Evolutionary conservation across 371 early-diverging fungal genomes (phyloP).

Genomic region (Gilbertella persicaria): DNA sequence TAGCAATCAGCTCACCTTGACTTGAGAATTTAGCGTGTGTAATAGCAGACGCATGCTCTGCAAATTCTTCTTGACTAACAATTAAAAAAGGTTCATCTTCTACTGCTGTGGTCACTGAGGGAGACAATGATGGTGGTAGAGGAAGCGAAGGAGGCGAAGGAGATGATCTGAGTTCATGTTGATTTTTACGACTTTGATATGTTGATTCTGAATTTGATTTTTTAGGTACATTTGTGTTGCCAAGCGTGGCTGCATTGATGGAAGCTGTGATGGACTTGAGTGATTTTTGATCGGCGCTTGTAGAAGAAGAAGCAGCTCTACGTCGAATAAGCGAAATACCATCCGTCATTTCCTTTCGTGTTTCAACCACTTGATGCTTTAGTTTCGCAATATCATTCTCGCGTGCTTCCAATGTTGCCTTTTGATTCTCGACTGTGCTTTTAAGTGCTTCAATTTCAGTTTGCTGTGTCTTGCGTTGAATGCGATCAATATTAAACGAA

Average conservation of each 20-base stretch:
- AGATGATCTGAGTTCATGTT: background rate
- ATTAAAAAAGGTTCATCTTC: slow-evolving; percentile 49
- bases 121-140: background rate
- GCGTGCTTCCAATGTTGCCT: slow-evolving; percentile 50
- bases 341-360: slow-evolving; percentile 51
- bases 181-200: background rate
- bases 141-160: no score
- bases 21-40: slow-evolving; percentile 62
- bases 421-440: slow-evolving; percentile 51
- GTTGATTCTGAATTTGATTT: slow-evolving; percentile 14
- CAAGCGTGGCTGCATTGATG: slow-evolving; percentile 7
- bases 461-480: slow-evolving; percentile 59
- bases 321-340: slow-evolving; percentile 47
- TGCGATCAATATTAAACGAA: slow-evolving; percentile 60
- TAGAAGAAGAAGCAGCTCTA: slow-evolving; percentile 46
- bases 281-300: slow-evolving; percentile 25
- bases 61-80: slow-evolving; percentile 57
- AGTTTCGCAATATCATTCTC: slow-evolving; percentile 57
- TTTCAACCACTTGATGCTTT: slow-evolving; percentile 44
- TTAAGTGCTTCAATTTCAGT: slow-evolving; percentile 58
- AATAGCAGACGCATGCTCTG: slow-evolving; percentile 66
- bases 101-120: background rate
- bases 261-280: slow-evolving; percentile 1
- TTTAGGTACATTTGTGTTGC: slow-evolving; percentile 5
- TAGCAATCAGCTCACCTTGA: slow-evolving; percentile 62